phyloP scores from a whole-genome alignment of 768 basidiomycete species.

The Pleurotus eryngii region DNA sequence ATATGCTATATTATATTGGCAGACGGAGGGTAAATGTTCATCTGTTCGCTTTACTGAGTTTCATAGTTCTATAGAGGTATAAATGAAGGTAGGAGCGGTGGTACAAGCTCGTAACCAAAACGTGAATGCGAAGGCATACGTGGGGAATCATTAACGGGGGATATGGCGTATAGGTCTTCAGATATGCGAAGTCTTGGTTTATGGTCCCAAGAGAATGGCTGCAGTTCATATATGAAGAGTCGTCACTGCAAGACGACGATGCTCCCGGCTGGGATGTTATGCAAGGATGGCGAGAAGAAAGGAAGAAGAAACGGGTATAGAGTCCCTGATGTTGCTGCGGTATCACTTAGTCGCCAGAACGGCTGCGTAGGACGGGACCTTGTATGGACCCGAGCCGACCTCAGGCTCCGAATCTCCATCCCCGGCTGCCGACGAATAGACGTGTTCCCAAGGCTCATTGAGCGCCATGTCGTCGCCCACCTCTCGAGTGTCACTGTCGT shows the following conservation, averaged over 20 bases:
- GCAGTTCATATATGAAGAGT: constrained; percentile 1
- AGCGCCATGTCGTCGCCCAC: constrained; percentile 21
- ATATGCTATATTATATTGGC: constrained; percentile 1
- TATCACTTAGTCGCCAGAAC: constrained; percentile 4
- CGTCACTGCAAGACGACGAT: constrained; percentile 4
- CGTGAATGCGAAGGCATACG: background rate
- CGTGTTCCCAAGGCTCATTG: constrained; percentile 61
- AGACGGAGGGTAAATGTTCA: background rate
- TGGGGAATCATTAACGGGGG: background rate
- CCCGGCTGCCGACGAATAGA: constrained; percentile 35
- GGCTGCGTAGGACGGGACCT: constrained; percentile 11
- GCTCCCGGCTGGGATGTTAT: background rate
- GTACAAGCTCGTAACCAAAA: background rate
- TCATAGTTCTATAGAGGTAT: background rate
- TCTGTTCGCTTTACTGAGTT: background rate
- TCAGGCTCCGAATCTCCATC: constrained; percentile 18
- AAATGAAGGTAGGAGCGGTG: background rate
- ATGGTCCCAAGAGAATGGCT: background rate
- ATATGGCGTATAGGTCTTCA: background rate
- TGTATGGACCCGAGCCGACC: background rate
- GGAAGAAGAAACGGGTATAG: background rate
- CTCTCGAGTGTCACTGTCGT: constrained; percentile 41
- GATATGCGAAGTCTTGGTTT: background rate
- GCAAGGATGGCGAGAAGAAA: background rate
- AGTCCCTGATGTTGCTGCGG: background rate